Evolutionary conservation across 345 rosid species (phyloP), one percentile per base, ranked within the genome.

Genomic region (Laguncularia racemosa): DNA sequence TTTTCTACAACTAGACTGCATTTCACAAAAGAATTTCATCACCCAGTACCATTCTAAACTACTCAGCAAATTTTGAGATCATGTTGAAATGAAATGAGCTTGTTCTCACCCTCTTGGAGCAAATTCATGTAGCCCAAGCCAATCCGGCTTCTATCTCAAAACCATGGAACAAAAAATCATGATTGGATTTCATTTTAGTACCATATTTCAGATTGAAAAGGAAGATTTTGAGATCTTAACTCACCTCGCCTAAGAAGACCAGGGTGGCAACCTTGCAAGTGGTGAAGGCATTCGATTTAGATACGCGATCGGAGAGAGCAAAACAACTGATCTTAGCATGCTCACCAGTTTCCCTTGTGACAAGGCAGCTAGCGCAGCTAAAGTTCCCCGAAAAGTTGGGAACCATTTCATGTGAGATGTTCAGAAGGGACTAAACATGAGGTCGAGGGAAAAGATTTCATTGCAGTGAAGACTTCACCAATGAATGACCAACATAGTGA

Each of bases 221-320:
- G 28, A 46, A n/a, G 48, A 21, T 16, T 21, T 16, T 1, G 48
- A 4, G 11, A 20, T 17, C 18, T 20, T 2, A n/a, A 49, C 13
- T 58, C 63, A 73, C 72, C 57, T 73, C 74, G 47, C 63, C 78
- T 16, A 78, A n/a, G 54, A 71, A 74, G 17, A 51, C 33, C 26
- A 65, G 69, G 21, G 76, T 70, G 19, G 74, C 72, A 55, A 6
- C 47, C 57, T 71, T 17, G 56, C 33, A 9, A 68, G 58, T 6
- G 53, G 54, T 2, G 78, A 60, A 14, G 62, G 52, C 50, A 77
- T 50, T 46, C 67, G 74, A 52, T 66, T 63, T 47, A 78, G 69
- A 50, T 78, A 58, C 48, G 82, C 82, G 0, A 78, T 68, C 3
- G 82, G 78, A 60, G 72, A 49, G 17, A 78, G 76, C 70, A 78